Conservation (phyloP, 306 rosid species). For the Oxytropis ochrocephala region DNA sequence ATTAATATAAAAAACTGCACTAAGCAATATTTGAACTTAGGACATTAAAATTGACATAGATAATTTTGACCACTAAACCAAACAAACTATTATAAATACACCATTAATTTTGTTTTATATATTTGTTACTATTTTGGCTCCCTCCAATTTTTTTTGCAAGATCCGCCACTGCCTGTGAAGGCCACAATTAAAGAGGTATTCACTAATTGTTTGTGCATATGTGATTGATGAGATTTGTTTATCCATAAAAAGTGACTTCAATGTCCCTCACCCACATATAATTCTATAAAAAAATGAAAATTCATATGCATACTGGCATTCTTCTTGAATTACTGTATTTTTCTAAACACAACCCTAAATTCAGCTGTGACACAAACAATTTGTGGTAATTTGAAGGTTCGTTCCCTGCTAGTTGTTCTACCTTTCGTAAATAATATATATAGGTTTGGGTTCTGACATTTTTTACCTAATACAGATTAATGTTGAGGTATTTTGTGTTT, state of each 20-base stretch:
- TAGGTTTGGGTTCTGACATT: not conserved
- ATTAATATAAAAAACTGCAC: too few relatives aligned
- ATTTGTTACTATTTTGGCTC: too few relatives aligned
- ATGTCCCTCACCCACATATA: not conserved
- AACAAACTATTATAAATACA: too few relatives aligned
- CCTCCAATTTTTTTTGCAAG: too few relatives aligned
- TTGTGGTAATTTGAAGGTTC: slow-evolving; percentile 92
- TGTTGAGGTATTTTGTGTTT: too few relatives aligned
- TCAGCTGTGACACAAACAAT: slow-evolving; percentile 90
- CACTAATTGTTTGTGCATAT: not conserved
- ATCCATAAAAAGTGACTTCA: not conserved
- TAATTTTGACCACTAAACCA: too few relatives aligned
- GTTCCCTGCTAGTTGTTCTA: slow-evolving; percentile 12
- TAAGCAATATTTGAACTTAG: too few relatives aligned
- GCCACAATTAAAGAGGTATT: too few relatives aligned
- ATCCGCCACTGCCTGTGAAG: too few relatives aligned
- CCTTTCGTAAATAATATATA: not conserved
- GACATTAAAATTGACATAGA: too few relatives aligned
- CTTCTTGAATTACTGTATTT: slow-evolving; percentile 89
- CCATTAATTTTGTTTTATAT: too few relatives aligned
- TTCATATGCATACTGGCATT: slow-evolving; percentile 61
- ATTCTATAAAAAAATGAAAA: not conserved
- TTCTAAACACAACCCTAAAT: slow-evolving; percentile 89
- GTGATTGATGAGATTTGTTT: not conserved
- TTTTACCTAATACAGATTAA: too few relatives aligned